phyloP scores from a whole-genome alignment of 192 early-diverging fungal genomes.

The Linnemannia hyalina region DNA sequence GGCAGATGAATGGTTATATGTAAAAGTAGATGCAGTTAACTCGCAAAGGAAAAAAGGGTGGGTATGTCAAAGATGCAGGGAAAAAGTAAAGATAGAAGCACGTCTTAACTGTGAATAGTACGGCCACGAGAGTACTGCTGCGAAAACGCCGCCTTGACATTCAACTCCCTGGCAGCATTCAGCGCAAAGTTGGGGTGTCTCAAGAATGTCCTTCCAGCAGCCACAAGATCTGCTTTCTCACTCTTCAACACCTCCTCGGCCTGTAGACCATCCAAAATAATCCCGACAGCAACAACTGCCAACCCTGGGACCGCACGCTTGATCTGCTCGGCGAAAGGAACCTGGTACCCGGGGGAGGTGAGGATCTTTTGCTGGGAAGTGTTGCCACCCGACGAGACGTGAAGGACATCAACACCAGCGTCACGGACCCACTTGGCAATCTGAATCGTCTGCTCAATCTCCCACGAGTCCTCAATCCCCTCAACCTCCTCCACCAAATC shows the following conservation, averaged over 20 bases:
- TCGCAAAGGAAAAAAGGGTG: too few relatives aligned
- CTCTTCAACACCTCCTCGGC: conserved; percentile 77
- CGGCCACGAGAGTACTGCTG: conserved; percentile 72
- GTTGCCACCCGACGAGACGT: conserved; percentile 85
- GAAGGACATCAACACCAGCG: conserved; percentile 87
- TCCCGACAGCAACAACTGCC: conserved; percentile 75
- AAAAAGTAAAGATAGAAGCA: too few relatives aligned
- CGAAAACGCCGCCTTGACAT: conserved; percentile 70
- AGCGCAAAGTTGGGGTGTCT: conserved; percentile 77
- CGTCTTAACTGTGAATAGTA: conserved; percentile 12
- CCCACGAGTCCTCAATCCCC: conserved; percentile 69
- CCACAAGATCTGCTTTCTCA: conserved; percentile 79
- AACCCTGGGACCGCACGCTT: conserved; percentile 70
- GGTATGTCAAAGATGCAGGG: too few relatives aligned
- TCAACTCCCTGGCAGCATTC: conserved; percentile 75
- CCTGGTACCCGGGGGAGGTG: conserved; percentile 69
- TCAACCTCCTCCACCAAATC: conserved; percentile 75
- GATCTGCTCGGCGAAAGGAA: conserved; percentile 76
- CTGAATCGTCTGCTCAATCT: conserved; percentile 78
- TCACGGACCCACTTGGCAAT: conserved; percentile 67
- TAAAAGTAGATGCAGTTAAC: too few relatives aligned
- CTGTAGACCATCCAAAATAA: conserved; percentile 75
- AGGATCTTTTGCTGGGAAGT: conserved; percentile 65
- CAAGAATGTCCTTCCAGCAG: conserved; percentile 79
- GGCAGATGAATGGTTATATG: too few relatives aligned